These are phyloP conservation scores for Alnus glutinosa DNA, from an alignment of 306 rosid species.

Conservation along the genomic window DNA sequence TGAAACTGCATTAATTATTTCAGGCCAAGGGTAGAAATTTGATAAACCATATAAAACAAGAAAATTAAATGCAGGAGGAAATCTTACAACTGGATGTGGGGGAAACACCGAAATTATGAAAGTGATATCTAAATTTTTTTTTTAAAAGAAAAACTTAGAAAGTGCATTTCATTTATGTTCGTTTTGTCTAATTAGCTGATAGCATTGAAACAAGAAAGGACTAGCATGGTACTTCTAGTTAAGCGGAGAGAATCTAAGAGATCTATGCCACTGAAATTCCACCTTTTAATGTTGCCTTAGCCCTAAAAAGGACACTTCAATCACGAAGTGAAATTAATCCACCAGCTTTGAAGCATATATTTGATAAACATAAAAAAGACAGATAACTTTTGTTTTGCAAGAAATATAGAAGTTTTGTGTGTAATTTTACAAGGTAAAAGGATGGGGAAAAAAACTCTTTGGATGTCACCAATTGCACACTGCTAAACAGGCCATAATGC, in stretches of 20 bases:
- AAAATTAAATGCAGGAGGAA: background rate
- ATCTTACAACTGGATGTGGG: background rate
- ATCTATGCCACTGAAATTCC: background rate
- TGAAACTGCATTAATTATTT: conserved; percentile 4
- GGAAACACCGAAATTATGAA: background rate
- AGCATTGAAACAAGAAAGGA: background rate
- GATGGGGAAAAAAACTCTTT: too few species aligned
- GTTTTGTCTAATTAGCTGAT: background rate
- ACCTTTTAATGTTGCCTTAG: background rate
- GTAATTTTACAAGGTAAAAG: background rate
- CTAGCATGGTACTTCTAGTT: background rate
- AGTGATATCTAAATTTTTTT: background rate
- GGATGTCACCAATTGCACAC: too few species aligned
- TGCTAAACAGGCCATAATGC: too few species aligned
- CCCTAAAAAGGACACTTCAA: background rate
- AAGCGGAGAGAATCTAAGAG: background rate
- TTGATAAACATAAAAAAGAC: background rate
- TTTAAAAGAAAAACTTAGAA: background rate
- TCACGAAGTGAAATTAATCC: background rate
- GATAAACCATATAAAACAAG: background rate
- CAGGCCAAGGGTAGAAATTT: background rate
- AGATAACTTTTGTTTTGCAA: background rate
- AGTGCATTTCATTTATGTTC: background rate
- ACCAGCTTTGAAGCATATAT: background rate
- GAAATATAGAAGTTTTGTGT: background rate